Base-by-base conservation (phyloP, 331 rosid genomes). In the Prunus yedoensis region DNA sequence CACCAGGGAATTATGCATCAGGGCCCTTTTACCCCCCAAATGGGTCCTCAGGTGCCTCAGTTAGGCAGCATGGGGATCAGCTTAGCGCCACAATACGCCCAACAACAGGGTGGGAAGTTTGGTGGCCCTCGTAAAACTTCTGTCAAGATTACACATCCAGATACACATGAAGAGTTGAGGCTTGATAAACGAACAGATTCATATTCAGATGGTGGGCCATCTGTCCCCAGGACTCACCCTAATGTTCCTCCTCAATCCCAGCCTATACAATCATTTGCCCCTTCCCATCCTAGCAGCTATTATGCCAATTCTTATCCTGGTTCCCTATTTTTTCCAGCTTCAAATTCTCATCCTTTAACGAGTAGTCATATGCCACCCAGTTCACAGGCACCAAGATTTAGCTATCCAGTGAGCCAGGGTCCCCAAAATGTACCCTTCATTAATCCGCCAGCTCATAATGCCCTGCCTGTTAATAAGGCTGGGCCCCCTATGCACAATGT, bases 61-160 rank as follows among this genome's bases (percentile, higher is more conserved):
- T 79, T 91, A 68, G 68, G 89, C 57, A 94, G 77, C 88, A 69
- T 86, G 80, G 95, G 97, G 69, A 85, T 88, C 6, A 66, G 82
- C 85, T 77, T 86, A 30, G 47, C 60, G 43, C 81, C 88, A 1
- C 97, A 84, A 60, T 94, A 82, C 82, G 57, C 93, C 53, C 97
- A 82, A 71, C 96, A 85, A 79, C 96, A 90, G 74, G 97, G 91
- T 56, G 91, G 87, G 41, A 89, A 91, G 61, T 91, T 83, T 91
- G 74, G 81, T 0, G 89, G 79, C 61, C 93, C 78, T 64, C 96
- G 97, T 46, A 94, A 85, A 81, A 74, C 96, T 67, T 9, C 89
- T 46, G 96, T 91, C 12, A 94, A 91, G 85, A 94, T 94, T 70
- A 94, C 95, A 76, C 94, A 94, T 84, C 98, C 98, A 23, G 91